A percentile compares a stretch with the other conserved stretches of the same genome.
phyloP scores from a whole-genome alignment of 495 filamentous ascomycete species.

The Xylaria longipes region DNA sequence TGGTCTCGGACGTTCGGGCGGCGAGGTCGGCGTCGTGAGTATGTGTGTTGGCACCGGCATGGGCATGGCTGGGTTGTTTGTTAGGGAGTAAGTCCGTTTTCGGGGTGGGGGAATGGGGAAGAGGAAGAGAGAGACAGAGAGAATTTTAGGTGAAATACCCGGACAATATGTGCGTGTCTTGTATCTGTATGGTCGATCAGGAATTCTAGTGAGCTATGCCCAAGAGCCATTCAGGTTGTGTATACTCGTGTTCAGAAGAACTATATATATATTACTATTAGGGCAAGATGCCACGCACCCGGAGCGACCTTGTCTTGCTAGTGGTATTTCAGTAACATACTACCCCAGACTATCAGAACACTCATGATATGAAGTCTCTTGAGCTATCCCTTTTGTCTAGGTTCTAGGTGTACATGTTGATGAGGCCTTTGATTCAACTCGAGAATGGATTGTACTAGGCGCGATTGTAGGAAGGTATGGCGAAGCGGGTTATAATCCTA shows the following conservation, averaged over 20 bases:
- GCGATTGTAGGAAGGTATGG: no score
- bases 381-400: no score
- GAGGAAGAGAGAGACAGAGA: background rate
- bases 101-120: no score
- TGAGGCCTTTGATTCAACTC: no score
- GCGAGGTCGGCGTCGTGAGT: slow-evolving; percentile 74
- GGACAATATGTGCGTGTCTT: background rate
- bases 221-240: background rate
- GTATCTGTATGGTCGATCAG: background rate
- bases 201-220: background rate
- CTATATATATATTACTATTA: background rate
- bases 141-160: background rate
- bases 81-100: slow-evolving; percentile 68
- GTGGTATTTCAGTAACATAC: no score
- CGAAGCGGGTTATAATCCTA: no score
- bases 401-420: no score
- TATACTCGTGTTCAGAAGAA: background rate
- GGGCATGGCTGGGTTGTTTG: slow-evolving; percentile 88
- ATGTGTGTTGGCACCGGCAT: slow-evolving; percentile 95
- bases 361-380: no score
- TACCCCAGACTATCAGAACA: no score
- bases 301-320: no score
- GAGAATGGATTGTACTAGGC: no score
- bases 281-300: no score
- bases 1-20: slow-evolving; percentile 61